These are phyloP conservation scores for Silybum marianum DNA, from an alignment of 129 eudicot species.

Conservation along the genomic window DNA sequence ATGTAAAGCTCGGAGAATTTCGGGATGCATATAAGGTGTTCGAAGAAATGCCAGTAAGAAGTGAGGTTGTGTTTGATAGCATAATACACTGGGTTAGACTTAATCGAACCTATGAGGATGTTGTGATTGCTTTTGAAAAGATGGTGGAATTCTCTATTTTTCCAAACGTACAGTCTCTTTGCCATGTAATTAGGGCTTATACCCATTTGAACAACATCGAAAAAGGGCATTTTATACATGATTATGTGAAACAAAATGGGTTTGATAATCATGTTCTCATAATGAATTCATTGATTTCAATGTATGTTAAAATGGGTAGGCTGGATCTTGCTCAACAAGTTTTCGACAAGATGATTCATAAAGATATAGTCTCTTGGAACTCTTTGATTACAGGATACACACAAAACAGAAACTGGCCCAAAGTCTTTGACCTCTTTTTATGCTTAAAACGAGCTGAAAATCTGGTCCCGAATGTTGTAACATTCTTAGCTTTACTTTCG, in stretches of 20 bases:
- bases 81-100: conserved; percentile 28
- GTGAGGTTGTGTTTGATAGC: conserved; percentile 2
- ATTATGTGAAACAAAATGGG: conserved; percentile 33
- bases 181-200: conserved; percentile 42
- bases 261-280: conserved; percentile 22
- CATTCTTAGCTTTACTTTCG: conserved; percentile 34
- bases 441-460: conserved; percentile 19
- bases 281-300: conserved; percentile 42
- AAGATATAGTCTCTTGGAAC: conserved; percentile 50
- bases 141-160: conserved; percentile 21
- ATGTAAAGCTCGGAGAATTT: conserved; percentile 25
- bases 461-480: conserved; percentile 38
- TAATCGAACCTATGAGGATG: conserved; percentile 17
- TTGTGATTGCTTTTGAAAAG: conserved; percentile 33
- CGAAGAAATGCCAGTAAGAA: conserved; percentile 44
- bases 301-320: conserved; percentile 48
- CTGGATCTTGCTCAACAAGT: conserved; percentile 40
- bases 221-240: conserved; percentile 36
- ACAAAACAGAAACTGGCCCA: conserved; percentile 25
- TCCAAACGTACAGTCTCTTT: conserved; percentile 29
- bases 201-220: conserved; percentile 29
- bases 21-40: conserved; percentile 36
- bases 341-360: conserved; percentile 26
- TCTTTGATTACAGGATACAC: conserved; percentile 43
- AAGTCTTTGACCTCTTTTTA: conserved; percentile 36